A percentile compares a stretch with the other conserved stretches of the same genome.
Conservation (phyloP, 768 basidiomycete species). For the Mycena metata region DNA sequence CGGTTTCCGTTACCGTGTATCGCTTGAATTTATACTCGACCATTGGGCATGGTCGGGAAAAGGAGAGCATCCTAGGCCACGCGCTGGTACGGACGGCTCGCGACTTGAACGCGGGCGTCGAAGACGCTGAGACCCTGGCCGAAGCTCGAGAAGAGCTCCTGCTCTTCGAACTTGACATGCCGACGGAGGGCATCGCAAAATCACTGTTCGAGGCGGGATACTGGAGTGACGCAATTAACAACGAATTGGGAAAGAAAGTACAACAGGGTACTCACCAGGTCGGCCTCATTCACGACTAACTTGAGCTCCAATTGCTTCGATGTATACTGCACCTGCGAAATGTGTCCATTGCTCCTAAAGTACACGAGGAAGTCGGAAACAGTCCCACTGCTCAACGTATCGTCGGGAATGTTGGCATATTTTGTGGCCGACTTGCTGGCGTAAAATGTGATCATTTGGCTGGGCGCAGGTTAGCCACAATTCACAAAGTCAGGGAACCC, state of each 20-base stretch:
- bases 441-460: slow-evolving; percentile 17
- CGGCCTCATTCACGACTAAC: neutral
- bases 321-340: slow-evolving; percentile 6
- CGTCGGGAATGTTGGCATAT: neutral
- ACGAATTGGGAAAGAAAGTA: neutral
- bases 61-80: neutral
- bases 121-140: too few species aligned
- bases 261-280: neutral
- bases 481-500: neutral
- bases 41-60: slow-evolving; percentile 8
- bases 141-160: too few species aligned
- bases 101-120: too few species aligned
- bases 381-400: neutral
- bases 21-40: slow-evolving; percentile 20
- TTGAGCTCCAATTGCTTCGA: slow-evolving; percentile 12
- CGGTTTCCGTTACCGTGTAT: neutral
- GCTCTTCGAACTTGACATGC: too few species aligned
- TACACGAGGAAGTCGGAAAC: slow-evolving; percentile 11
- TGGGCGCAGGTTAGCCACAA: neutral
- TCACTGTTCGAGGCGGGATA: neutral
- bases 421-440: slow-evolving; percentile 9
- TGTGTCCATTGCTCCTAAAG: neutral
- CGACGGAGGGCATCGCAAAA: neutral
- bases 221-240: neutral
- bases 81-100: slow-evolving; percentile 10